Base-by-base conservation (phyloP, 495 filamentous ascomycete genomes). In the Trichoderma erinaceum region DNA sequence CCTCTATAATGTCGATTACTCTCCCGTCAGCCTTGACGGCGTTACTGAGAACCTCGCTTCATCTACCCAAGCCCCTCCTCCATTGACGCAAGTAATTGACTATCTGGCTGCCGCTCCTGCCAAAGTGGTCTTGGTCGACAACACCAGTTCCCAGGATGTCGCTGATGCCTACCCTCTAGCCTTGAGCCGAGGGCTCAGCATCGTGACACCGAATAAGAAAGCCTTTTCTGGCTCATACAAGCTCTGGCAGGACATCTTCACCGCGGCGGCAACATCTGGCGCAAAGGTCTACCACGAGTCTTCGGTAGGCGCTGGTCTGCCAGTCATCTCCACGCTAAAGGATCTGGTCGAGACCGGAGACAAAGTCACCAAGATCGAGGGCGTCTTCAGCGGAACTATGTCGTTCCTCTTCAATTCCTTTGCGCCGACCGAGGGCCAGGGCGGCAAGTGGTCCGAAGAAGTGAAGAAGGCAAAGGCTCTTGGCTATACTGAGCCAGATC, bases 181-280 rank as follows among this genome's bases (percentile, higher is more conserved):
- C 75, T 84, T 99, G 68, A 80, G 82, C 67, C 81, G 85, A 41
- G 94, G 93, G 13, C 89, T 99, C 79, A 90, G 85, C 71, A 86
- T 98, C 75, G 92, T 97, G 41, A 98, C 95, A 0, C 93, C 95
- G 16, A 99, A 97, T 83, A 99, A 99, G 82, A 97, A 98, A 78
- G 94, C 90, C 5, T 98, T 99, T 78, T 94, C 91, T 3, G 85
- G 87, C 43, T 85, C 84, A 41, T 84, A 90, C 66, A 79, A 84
- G 67, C 80, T 96, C 63, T 99, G 93, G 92, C 81, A 90, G 69
- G 84, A 87, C 63, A 97, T 97, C 73, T 92, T 94, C 75, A 73
- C 80, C 21, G 82, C 88, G 0, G 88, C 87, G 65, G 80, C 81
- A 63, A 70, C 80, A 66, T 85, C 82, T 0, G 88, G 87, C 38